phyloP scores from a whole-genome alignment of 495 filamentous ascomycete genomes.

The Immersiella caudata region DNA sequence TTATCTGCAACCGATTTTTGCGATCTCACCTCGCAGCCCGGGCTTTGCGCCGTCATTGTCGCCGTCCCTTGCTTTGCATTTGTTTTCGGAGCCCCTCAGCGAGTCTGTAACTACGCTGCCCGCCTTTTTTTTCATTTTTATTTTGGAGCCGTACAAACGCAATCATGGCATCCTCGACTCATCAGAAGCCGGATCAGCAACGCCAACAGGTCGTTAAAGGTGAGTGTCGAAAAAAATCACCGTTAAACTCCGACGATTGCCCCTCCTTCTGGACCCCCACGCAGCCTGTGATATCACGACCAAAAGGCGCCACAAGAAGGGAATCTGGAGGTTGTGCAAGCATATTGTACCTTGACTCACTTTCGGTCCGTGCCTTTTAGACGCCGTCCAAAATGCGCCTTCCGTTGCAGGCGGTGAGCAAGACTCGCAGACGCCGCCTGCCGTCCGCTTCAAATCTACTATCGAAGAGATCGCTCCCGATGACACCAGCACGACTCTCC shows the following conservation, averaged over 20 bases:
- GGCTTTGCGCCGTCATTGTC: conserved; percentile 5
- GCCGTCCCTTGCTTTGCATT: conserved; percentile 2
- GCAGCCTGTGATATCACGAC: conserved; percentile 13
- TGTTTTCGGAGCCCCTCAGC: not conserved
- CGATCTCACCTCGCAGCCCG: not conserved
- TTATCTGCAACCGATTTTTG: conserved; percentile 15
- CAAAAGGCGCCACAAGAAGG: not conserved
- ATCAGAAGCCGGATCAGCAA: conserved; percentile 23
- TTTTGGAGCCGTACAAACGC: not conserved
- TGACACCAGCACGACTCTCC: conserved; percentile 33
- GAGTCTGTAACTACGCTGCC: too few relatives aligned
- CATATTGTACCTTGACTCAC: conserved; percentile 19
- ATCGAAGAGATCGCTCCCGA: conserved; percentile 75
- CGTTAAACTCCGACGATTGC: conserved; percentile 4
- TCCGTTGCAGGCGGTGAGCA: not conserved
- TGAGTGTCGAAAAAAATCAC: conserved; percentile 12
- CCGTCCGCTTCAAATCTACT: conserved; percentile 77
- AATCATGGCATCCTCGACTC: conserved; percentile 27
- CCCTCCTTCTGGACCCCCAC: conserved; percentile 33
- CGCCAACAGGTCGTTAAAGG: conserved; percentile 27
- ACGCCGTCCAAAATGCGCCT: not conserved
- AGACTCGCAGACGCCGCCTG: conserved; percentile 38
- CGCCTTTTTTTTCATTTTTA: too few relatives aligned
- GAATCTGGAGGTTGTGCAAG: not conserved
- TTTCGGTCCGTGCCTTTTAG: conserved; percentile 4